These are phyloP conservation scores for Rhododendron griersonianum DNA, from an alignment of 148 eudicot genomes.

Conservation along the genomic window DNA sequence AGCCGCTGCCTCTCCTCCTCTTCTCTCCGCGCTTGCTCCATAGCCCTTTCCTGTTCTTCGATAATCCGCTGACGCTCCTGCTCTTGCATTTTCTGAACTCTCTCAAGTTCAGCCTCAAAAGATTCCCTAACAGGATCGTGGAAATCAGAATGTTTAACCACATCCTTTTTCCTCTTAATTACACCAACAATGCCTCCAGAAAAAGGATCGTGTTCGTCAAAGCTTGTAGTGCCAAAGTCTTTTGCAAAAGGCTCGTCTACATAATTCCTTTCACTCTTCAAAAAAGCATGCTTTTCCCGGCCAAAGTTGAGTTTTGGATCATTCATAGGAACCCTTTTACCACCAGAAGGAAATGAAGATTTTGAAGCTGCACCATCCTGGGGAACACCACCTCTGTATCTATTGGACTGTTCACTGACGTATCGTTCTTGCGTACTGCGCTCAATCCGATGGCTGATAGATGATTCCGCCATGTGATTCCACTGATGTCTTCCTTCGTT, in stretches of 20 bases:
- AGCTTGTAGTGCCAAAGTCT: constrained; percentile 37
- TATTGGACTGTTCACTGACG: constrained; percentile 36
- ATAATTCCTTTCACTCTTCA: constrained; percentile 51
- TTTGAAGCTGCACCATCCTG: constrained; percentile 39
- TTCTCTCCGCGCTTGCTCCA: constrained; percentile 79
- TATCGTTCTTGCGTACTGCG: constrained; percentile 31
- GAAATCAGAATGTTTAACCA: constrained; percentile 53
- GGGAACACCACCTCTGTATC: constrained; percentile 35
- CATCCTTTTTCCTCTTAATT: constrained; percentile 79
- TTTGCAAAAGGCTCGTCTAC: constrained; percentile 50
- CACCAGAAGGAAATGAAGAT: constrained; percentile 44
- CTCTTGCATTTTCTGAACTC: constrained; percentile 94
- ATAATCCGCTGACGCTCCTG: constrained; percentile 67
- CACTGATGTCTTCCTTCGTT: constrained; percentile 47
- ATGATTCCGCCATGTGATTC: constrained; percentile 37
- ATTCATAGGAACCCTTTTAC: constrained; percentile 34
- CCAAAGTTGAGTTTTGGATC: constrained; percentile 49
- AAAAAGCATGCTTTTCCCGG: constrained; percentile 49
- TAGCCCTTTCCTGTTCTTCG: constrained; percentile 87
- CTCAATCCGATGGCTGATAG: constrained; percentile 37
- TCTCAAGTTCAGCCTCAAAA: constrained; percentile 98
- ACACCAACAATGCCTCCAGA: constrained; percentile 60
- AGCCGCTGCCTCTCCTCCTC: constrained; percentile 80
- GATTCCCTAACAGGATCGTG: constrained; percentile 95
- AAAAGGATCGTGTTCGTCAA: constrained; percentile 75